phyloP scores from a whole-genome alignment of 768 basidiomycete species.

The Lentinula lateritia region DNA sequence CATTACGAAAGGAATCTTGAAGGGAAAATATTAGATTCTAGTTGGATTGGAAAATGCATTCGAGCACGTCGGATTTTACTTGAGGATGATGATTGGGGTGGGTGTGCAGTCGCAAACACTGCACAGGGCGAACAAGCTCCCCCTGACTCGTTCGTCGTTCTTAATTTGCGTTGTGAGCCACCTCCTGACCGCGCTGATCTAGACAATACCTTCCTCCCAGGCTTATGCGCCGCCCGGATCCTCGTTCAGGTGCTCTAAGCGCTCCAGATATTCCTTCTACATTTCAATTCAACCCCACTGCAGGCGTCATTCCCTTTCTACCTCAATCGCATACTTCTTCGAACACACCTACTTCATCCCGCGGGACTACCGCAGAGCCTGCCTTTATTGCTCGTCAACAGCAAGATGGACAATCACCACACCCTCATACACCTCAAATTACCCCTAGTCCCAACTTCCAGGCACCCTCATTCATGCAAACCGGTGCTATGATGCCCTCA shows the following conservation, averaged over 20 bases:
- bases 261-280: background rate
- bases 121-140: background rate
- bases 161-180: background rate
- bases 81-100: slow-evolving; percentile 50
- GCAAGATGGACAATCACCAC: background rate
- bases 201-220: slow-evolving; percentile 2
- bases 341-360: background rate
- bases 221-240: background rate
- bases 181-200: background rate
- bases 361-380: background rate
- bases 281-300: background rate
- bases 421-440: background rate
- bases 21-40: slow-evolving; percentile 40
- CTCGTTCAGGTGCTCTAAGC: background rate
- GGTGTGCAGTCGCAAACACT: slow-evolving; percentile 13
- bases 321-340: background rate
- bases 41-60: slow-evolving; percentile 48
- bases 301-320: background rate
- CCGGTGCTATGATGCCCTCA: background rate
- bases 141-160: background rate
- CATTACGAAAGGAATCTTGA: slow-evolving; percentile 23
- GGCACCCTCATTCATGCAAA: background rate
- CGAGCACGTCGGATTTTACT: slow-evolving; percentile 37
- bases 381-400: background rate
- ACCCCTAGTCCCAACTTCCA: background rate